Base-by-base conservation (phyloP, 2,329 filamentous ascomycete species). In the Colletotrichum limetticola region DNA sequence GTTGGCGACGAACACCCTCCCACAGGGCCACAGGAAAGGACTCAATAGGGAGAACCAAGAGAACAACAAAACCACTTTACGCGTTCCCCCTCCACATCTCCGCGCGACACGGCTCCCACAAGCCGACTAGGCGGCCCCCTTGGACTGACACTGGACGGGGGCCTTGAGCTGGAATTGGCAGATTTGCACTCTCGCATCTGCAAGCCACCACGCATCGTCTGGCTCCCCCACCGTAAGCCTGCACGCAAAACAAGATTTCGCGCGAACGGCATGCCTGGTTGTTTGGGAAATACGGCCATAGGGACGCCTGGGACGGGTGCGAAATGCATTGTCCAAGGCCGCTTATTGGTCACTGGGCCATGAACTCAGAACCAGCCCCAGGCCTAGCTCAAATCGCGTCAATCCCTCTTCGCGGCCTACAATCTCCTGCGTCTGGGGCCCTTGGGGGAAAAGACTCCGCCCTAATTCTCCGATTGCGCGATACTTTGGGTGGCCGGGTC, bases 161-260 rank as follows among this genome's bases (percentile, higher is more conserved):
- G 22, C 22, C 22, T 22, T 11, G 11, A 22, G n/a, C 49, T 32
- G 55, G 55, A 32, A 60, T 56, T 63, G 65, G 66, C 32, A 72
- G 59, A 69, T 69, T 60, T 64, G 60, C 68, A 73, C 71, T 67
- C 67, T 73, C 71, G 71, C 71, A 67, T 73, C 71, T 73, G 71
- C 71, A 71, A 73, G 71, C 71, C 71, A 73, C 49, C 49, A 52
- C 61, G 67, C 71, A 73, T 42, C 55, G 42, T 60, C 66, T 26
- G 59, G 70, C 24, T 68, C 55, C 66, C 61, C 71, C 61, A 52
- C 68, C 42, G 66, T 65, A 63, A 70, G 68, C 66, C 66, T 71
- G 71, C 71, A 73, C 46, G 62, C 61, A 71, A 73, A 73, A 71
- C 71, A 73, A 71, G 71, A 73, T 73, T 73, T 73, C 59, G 55